A percentile compares a stretch with the other conserved stretches of the same genome.
Conservation (phyloP, 768 basidiomycete species). For the Auricularia cornea region DNA sequence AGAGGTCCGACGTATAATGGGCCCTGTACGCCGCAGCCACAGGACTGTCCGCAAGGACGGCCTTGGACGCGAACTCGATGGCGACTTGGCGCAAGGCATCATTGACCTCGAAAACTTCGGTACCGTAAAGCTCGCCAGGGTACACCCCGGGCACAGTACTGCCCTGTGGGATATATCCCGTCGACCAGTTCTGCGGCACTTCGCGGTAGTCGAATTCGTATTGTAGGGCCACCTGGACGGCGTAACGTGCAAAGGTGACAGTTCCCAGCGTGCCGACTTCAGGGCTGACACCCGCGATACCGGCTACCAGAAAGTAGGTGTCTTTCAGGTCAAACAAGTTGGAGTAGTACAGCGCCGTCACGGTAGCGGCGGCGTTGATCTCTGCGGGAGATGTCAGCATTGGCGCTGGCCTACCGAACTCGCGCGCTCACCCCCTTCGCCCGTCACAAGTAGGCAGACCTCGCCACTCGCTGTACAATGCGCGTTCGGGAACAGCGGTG, state of each 20-base stretch:
- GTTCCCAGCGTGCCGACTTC: constrained; percentile 27
- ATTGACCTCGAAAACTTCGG: constrained; percentile 38
- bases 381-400: constrained; percentile 13
- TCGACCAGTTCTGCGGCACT: constrained; percentile 27
- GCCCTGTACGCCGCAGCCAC: constrained; percentile 18
- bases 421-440: constrained; percentile 15
- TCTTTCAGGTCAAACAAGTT: constrained; percentile 27
- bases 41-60: constrained; percentile 26
- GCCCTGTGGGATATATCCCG: constrained; percentile 30
- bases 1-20: too few species aligned
- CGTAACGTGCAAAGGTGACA: constrained; percentile 31
- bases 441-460: constrained; percentile 32
- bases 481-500: constrained; percentile 29
- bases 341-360: constrained; percentile 25
- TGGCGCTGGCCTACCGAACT: too few species aligned
- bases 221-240: constrained; percentile 30
- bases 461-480: constrained; percentile 26
- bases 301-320: constrained; percentile 36
- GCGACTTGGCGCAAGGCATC: constrained; percentile 28
- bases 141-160: constrained; percentile 19
- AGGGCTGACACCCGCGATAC: constrained; percentile 35
- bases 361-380: constrained; percentile 35
- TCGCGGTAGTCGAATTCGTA: constrained; percentile 37
- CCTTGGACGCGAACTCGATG: constrained; percentile 19
- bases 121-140: constrained; percentile 28